A percentile compares a stretch with the other conserved stretches of the same genome.
Conservation (phyloP, 371 early-diverging fungal genomes). For the Mucor circinelloides region DNA sequence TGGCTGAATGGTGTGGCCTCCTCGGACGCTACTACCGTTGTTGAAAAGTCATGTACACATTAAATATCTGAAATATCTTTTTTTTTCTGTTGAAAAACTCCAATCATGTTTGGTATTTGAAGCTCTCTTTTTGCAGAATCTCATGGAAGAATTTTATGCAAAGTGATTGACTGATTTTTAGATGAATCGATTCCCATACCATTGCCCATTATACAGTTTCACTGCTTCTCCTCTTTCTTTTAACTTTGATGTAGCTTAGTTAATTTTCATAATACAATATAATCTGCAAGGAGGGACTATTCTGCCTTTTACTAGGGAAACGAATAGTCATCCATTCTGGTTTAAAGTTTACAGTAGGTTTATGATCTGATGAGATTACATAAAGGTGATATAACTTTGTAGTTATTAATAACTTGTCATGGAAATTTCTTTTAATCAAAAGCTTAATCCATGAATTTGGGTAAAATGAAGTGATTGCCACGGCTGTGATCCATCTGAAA, state of each 20-base stretch:
- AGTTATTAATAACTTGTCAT: not conserved
- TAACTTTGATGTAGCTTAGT: no score
- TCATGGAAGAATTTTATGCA: not conserved
- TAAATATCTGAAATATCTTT: slow-evolving; percentile 18
- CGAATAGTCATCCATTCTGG: not conserved
- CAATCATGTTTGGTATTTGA: not conserved
- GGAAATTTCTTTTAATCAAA: not conserved
- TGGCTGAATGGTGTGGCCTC: slow-evolving; percentile 38
- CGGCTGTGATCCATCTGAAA: not conserved
- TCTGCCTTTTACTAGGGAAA: not conserved
- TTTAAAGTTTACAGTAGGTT: not conserved
- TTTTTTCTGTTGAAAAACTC: not conserved
- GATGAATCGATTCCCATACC: not conserved
- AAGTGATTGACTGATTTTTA: not conserved
- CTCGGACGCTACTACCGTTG: slow-evolving; percentile 29
- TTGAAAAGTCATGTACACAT: slow-evolving; percentile 25
- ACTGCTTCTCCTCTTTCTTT: no score
- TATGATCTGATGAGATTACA: not conserved
- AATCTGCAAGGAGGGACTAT: no score
- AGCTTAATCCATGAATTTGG: not conserved
- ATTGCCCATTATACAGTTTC: no score
- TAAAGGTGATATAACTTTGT: not conserved
- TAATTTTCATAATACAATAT: no score
- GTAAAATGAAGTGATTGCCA: not conserved
- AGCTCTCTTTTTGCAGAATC: not conserved